These are phyloP conservation scores for Yamadazyma dushanensis DNA, from an alignment of 1,139 yeast species.

Conservation along the genomic window DNA sequence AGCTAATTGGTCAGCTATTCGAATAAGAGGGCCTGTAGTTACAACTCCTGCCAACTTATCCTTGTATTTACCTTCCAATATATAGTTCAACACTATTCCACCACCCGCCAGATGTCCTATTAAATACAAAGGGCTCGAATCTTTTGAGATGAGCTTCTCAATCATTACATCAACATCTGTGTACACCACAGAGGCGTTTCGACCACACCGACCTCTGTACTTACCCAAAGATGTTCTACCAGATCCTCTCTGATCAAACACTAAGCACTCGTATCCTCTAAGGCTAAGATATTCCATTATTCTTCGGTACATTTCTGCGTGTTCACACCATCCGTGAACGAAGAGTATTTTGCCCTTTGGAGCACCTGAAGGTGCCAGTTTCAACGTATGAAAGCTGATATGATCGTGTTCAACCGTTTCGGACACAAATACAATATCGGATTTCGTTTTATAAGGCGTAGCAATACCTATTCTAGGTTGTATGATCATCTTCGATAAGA, in stretches of 20 bases:
- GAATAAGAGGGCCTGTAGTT: conserved; percentile 21
- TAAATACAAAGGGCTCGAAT: conserved; percentile 11
- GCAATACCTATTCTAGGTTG: conserved; percentile 16
- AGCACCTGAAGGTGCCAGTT: conserved; percentile 9
- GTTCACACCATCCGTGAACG: conserved; percentile 28
- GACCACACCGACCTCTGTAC: conserved; percentile 19
- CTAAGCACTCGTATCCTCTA: conserved; percentile 20
- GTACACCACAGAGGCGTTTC: conserved; percentile 13
- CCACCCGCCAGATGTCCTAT: conserved; percentile 27
- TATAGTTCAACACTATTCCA: conserved; percentile 21
- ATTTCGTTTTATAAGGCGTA: conserved; percentile 14
- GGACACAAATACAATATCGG: conserved; percentile 8
- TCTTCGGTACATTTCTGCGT: conserved; percentile 19
- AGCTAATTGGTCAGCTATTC: conserved; percentile 13
- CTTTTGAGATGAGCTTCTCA: conserved; percentile 11
- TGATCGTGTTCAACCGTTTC: conserved; percentile 12
- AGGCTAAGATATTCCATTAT: conserved; percentile 20
- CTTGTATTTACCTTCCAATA: conserved; percentile 19
- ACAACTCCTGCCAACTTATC: conserved; percentile 14
- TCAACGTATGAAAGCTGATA: conserved; percentile 18
- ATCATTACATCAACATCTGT: conserved; percentile 22
- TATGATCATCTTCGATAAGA: conserved; percentile 5
- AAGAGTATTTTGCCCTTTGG: conserved; percentile 18
- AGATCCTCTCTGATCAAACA: conserved; percentile 24
- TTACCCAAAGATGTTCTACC: conserved; percentile 23